These are phyloP conservation scores for Alternaria alternata DNA, from an alignment of 2,329 filamentous ascomycete genomes.

Conservation along the genomic window DNA sequence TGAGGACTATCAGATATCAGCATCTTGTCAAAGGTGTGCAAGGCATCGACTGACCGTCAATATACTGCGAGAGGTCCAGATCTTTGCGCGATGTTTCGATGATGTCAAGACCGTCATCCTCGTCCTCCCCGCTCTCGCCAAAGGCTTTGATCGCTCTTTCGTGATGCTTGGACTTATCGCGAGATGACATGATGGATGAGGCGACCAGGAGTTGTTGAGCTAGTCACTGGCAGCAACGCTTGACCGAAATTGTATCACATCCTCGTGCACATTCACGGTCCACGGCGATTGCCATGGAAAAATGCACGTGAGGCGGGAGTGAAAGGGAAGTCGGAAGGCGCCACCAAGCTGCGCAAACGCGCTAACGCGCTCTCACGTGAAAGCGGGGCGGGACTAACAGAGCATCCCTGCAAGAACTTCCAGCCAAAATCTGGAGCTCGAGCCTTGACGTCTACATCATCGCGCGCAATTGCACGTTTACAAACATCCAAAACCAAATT, in stretches of 20 bases:
- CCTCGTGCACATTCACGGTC: background rate
- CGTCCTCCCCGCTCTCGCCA: slow-evolving; percentile 38
- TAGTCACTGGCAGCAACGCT: background rate
- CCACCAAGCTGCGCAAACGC: slow-evolving; percentile 10
- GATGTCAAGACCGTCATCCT: slow-evolving; percentile 55
- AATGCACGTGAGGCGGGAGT: background rate
- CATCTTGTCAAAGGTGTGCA: background rate
- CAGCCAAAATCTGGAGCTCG: slow-evolving; percentile 17
- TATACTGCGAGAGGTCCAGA: slow-evolving; percentile 45
- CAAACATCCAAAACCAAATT: background rate
- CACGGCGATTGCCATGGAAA: background rate
- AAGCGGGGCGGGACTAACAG: slow-evolving; percentile 25
- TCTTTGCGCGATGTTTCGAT: slow-evolving; percentile 45
- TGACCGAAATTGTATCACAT: background rate
- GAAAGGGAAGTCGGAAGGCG: background rate
- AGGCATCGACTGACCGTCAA: slow-evolving; percentile 35
- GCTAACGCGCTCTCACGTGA: slow-evolving; percentile 41
- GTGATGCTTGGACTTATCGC: slow-evolving; percentile 23
- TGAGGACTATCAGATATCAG: slow-evolving; percentile 33
- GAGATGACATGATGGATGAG: slow-evolving; percentile 26
- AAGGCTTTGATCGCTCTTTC: slow-evolving; percentile 32
- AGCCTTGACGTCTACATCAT: slow-evolving; percentile 8
- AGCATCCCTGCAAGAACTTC: slow-evolving; percentile 6
- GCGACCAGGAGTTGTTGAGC: background rate
- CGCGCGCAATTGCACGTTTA: background rate